A percentile compares a stretch with the other conserved stretches of the same genome.
phyloP scores from a whole-genome alignment of 2,329 filamentous ascomycete genomes.

The Venturia nashicola region DNA sequence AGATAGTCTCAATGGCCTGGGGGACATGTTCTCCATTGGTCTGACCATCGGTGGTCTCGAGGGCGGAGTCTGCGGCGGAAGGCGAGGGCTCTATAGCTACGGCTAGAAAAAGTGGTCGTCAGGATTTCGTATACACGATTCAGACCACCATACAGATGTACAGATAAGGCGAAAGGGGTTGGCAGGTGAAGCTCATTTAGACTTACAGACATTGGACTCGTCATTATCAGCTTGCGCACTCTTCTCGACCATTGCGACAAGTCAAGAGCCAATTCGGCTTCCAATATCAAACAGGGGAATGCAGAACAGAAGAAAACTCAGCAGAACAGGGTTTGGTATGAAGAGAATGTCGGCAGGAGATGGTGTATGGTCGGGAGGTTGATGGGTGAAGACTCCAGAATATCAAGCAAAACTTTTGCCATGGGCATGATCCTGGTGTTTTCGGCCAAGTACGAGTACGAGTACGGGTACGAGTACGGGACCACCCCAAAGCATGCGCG shows the following conservation, averaged over 20 bases:
- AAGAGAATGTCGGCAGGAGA: not conserved
- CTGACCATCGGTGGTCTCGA: not conserved
- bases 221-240: not conserved
- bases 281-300: not conserved
- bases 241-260: conserved; percentile 1
- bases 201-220: not conserved
- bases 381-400: not conserved
- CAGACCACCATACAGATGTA: not conserved
- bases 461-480: no score
- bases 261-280: not conserved
- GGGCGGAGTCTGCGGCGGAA: not conserved
- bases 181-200: not conserved
- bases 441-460: no score
- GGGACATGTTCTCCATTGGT: not conserved
- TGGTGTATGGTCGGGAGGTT: not conserved
- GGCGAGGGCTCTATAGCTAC: not conserved
- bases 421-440: no score
- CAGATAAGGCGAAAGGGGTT: not conserved
- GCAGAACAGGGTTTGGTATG: not conserved
- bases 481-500: no score
- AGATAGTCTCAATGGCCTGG: conserved; percentile 28
- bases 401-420: not conserved
- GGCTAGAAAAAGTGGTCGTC: not conserved
- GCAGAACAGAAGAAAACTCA: not conserved
- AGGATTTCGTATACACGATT: not conserved